phyloP scores from a whole-genome alignment of 2,329 filamentous ascomycete species.

The Beauveria scarabaeidicola region DNA sequence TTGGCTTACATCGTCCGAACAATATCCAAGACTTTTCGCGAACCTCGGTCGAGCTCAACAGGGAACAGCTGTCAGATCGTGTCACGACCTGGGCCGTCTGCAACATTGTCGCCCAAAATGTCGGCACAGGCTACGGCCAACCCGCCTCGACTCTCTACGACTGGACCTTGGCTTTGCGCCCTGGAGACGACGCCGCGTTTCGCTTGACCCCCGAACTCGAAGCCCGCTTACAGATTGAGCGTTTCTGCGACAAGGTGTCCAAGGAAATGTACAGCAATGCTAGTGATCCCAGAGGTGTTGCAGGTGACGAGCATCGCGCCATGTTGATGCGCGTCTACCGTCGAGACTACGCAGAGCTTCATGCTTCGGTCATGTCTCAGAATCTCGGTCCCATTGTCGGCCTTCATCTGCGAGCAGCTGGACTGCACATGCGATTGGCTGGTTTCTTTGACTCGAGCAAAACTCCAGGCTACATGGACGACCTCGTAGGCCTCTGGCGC shows the following conservation, averaged over 20 bases:
- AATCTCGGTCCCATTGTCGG: slow-evolving; percentile 49
- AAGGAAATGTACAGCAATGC: slow-evolving; percentile 74
- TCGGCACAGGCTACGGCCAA: slow-evolving; percentile 77
- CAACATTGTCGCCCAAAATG: slow-evolving; percentile 73
- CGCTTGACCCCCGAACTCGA: slow-evolving; percentile 55
- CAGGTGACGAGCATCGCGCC: slow-evolving; percentile 57
- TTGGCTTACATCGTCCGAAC: slow-evolving; percentile 71
- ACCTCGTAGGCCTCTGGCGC: slow-evolving; percentile 67
- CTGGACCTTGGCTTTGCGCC: slow-evolving; percentile 58
- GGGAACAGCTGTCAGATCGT: slow-evolving; percentile 70
- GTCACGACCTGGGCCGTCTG: slow-evolving; percentile 77
- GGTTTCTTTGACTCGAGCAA: slow-evolving; percentile 74
- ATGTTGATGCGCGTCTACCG: slow-evolving; percentile 60
- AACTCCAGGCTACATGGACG: slow-evolving; percentile 62
- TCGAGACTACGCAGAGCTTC: slow-evolving; percentile 55
- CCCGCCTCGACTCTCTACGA: slow-evolving; percentile 71
- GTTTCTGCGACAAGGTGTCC: slow-evolving; percentile 69
- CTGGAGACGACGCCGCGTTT: slow-evolving; percentile 51
- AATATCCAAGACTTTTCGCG: slow-evolving; percentile 78
- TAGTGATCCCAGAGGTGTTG: slow-evolving; percentile 61
- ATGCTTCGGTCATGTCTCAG: slow-evolving; percentile 51
- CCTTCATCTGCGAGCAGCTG: slow-evolving; percentile 64
- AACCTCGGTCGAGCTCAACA: slow-evolving; percentile 64
- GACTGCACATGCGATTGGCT: slow-evolving; percentile 66
- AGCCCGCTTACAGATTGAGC: slow-evolving; percentile 60